A percentile compares a stretch with the other conserved stretches of the same genome.
Conservation (phyloP, 768 basidiomycete genomes). For the Coprinopsis marcescibilis region DNA sequence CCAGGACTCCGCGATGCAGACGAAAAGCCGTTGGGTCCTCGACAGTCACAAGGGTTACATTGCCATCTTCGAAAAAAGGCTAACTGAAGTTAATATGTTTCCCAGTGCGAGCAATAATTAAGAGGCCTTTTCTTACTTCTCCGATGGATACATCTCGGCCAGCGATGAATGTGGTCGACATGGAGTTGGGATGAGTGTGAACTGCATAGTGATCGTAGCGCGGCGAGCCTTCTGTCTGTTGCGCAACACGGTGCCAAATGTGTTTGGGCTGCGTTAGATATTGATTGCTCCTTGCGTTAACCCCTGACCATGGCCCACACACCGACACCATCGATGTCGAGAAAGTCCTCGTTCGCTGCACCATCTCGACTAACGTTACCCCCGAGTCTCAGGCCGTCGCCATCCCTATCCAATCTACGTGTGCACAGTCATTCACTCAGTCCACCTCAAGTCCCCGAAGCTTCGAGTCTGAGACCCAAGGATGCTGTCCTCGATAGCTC, state of each 20-base stretch:
- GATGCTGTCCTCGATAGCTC: constrained; percentile 51
- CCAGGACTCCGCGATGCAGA: constrained; percentile 44
- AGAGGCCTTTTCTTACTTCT: constrained; percentile 15
- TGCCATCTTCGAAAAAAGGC: constrained; percentile 61
- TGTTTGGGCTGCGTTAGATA: too few species aligned
- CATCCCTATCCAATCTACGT: constrained; percentile 52
- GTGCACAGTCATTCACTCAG: constrained; percentile 45
- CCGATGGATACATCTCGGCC: constrained; percentile 13
- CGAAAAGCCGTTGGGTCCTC: constrained; percentile 43
- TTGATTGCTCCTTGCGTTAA: too few species aligned
- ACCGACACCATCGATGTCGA: constrained; percentile 1
- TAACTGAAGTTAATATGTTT: constrained; percentile 13
- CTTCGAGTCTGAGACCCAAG: constrained; percentile 15
- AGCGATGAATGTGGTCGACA: constrained; percentile 9
- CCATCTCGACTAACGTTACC: constrained; percentile 52
- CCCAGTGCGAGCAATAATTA: neutral
- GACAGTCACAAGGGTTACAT: constrained; percentile 44
- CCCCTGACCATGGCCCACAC: neutral
- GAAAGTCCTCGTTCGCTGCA: constrained; percentile 21
- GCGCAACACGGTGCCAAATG: too few species aligned
- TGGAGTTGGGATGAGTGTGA: neutral
- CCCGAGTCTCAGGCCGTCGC: constrained; percentile 43
- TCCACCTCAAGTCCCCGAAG: constrained; percentile 25
- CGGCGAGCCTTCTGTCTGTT: too few species aligned
- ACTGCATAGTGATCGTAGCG: neutral